Percentiles rank a stretch among this genome's conserved stretches.
Evolutionary conservation across 371 early-diverging fungal species (phyloP).

Genomic region (Actinomortierella wolfii): DNA sequence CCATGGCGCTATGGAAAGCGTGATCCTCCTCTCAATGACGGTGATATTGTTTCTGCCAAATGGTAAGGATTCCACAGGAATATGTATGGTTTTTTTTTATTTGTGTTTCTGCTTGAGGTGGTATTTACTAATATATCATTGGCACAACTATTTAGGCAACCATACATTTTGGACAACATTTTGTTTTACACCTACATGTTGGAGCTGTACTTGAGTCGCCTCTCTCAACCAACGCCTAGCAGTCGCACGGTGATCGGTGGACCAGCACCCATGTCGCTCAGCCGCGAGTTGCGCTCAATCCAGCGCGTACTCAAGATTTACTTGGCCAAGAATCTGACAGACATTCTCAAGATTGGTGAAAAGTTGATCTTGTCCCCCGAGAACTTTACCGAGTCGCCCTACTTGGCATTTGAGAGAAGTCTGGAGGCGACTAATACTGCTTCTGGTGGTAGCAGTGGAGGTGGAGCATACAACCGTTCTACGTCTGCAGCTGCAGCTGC

Average conservation of each 20-base stretch:
- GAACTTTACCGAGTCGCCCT: conserved; percentile 30
- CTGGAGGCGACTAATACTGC: too few species aligned
- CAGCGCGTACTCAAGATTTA: conserved; percentile 36
- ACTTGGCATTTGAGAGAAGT: conserved; percentile 24
- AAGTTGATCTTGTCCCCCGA: conserved; percentile 39
- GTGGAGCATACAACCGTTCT: too few species aligned
- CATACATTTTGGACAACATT: conserved; percentile 41
- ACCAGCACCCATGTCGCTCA: conserved; percentile 29
- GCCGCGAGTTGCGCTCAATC: conserved; percentile 28
- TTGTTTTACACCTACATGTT: conserved; percentile 35
- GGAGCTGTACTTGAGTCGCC: conserved; percentile 29
- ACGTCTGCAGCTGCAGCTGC: conserved; percentile 14
- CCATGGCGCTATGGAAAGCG: conserved; percentile 42
- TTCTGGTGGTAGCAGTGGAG: too few species aligned
- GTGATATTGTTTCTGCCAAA: conserved; percentile 30
- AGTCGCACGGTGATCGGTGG: conserved; percentile 10
- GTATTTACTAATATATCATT: too few species aligned
- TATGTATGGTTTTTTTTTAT: too few species aligned
- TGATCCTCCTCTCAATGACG: conserved; percentile 14
- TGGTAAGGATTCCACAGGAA: conserved; percentile 13
- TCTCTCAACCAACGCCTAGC: conserved; percentile 28
- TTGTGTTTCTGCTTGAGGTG: too few species aligned
- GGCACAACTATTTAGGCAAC: too few species aligned
- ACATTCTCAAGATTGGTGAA: conserved; percentile 37
- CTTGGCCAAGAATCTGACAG: conserved; percentile 32